A percentile compares a stretch with the other conserved stretches of the same genome.
Conservation (phyloP, 495 filamentous ascomycete species). For the Amphirosellinia nigrospora region DNA sequence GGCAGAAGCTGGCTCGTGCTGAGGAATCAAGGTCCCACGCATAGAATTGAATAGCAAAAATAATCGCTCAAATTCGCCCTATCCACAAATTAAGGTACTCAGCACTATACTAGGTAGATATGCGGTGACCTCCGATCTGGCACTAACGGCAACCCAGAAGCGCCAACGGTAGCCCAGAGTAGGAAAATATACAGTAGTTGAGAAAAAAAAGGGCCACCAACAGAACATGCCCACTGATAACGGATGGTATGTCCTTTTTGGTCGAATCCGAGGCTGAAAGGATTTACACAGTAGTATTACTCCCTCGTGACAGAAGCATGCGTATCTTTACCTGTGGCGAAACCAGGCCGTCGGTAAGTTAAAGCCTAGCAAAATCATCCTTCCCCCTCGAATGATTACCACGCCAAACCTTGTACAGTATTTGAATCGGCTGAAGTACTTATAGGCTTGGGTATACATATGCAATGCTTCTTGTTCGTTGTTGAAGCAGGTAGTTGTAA, state of each 20-base stretch:
- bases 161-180: background rate
- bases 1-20: background rate
- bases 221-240: background rate
- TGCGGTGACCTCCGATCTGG: background rate
- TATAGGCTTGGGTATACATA: too few relatives aligned
- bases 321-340: background rate
- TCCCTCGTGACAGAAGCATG: background rate
- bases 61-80: slow-evolving; percentile 7
- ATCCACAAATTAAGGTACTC: background rate
- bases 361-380: background rate
- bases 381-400: background rate
- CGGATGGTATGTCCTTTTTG: background rate
- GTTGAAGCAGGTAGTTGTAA: too few relatives aligned
- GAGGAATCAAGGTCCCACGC: background rate
- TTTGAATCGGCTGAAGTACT: too few relatives aligned
- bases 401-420: too few relatives aligned
- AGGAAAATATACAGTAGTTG: background rate
- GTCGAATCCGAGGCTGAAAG: slow-evolving; percentile 11
- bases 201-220: background rate
- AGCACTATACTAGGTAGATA: background rate
- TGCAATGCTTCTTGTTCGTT: too few relatives aligned
- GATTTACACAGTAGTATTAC: slow-evolving; percentile 8
- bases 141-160: background rate
- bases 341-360: slow-evolving; percentile 17
- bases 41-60: background rate